These are phyloP conservation scores for Colletotrichum coccodes DNA, from an alignment of 2,329 filamentous ascomycete genomes.

Conservation along the genomic window DNA sequence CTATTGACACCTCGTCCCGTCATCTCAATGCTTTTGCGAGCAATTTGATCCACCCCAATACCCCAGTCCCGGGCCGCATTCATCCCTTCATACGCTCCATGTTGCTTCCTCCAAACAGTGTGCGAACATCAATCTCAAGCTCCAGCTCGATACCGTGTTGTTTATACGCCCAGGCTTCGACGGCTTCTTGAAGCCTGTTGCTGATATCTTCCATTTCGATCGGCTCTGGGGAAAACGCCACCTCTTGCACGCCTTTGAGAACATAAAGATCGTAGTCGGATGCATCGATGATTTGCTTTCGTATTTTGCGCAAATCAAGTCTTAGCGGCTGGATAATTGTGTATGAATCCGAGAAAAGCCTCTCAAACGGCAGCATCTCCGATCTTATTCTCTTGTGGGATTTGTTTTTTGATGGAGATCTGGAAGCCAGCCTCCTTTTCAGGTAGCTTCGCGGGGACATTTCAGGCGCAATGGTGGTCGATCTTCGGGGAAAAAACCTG, in stretches of 20 bases:
- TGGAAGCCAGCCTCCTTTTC: conserved; percentile 10
- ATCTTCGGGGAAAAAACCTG: not conserved
- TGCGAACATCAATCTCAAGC: conserved; percentile 31
- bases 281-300: not conserved
- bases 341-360: not conserved
- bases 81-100: not conserved
- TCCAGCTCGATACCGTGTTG: conserved; percentile 8
- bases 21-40: not conserved
- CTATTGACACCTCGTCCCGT: not conserved
- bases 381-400: conserved; percentile 23
- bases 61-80: not conserved
- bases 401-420: conserved; percentile 8
- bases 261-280: conserved; percentile 19
- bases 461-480: not conserved
- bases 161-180: conserved; percentile 11
- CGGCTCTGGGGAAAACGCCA: conserved; percentile 4
- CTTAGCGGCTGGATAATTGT: not conserved
- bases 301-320: conserved; percentile 2
- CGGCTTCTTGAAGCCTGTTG: conserved; percentile 20
- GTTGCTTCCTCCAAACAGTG: not conserved
- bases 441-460: conserved; percentile 4
- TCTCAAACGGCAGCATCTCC: conserved; percentile 18
- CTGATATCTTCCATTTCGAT: conserved; percentile 13
- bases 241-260: conserved; percentile 2
- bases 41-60: not conserved